These are phyloP conservation scores for Diutina sp. DNA, from an alignment of 1,139 yeast genomes.

Conservation along the genomic window DNA sequence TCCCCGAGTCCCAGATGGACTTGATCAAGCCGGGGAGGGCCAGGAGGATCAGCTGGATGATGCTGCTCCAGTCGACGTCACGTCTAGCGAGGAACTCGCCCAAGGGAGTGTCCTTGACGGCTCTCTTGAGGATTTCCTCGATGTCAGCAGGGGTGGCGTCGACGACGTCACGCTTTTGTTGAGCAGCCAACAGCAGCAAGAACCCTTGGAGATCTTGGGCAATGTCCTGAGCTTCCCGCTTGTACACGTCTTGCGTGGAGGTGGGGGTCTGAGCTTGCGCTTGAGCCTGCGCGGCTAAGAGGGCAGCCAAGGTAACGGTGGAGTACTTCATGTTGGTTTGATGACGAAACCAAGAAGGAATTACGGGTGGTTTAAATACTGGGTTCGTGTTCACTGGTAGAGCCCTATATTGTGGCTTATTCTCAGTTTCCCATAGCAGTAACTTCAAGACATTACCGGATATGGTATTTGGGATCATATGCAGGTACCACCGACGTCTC, in stretches of 20 bases:
- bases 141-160: not conserved
- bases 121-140: not conserved
- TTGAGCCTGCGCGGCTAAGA: not conserved
- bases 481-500: not conserved
- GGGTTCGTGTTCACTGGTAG: not conserved
- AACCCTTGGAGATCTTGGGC: not conserved
- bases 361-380: not conserved
- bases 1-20: not conserved
- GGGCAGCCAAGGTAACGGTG: not conserved
- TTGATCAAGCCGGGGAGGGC: slow-evolving; percentile 2
- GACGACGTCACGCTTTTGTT: not conserved
- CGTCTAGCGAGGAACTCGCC: not conserved
- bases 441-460: not conserved
- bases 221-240: not conserved
- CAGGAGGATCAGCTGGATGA: not conserved
- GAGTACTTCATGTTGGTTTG: not conserved
- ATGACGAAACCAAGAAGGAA: not conserved
- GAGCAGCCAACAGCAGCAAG: not conserved
- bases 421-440: not conserved
- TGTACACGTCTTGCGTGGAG: not conserved
- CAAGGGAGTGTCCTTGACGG: not conserved
- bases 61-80: not conserved
- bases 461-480: not conserved
- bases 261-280: not conserved
- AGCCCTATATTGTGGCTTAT: not conserved